Percentiles rank a stretch among this genome's conserved stretches.
These are phyloP conservation scores for Flaveria robusta DNA, from an alignment of 129 eudicot species.

Conservation along the genomic window DNA sequence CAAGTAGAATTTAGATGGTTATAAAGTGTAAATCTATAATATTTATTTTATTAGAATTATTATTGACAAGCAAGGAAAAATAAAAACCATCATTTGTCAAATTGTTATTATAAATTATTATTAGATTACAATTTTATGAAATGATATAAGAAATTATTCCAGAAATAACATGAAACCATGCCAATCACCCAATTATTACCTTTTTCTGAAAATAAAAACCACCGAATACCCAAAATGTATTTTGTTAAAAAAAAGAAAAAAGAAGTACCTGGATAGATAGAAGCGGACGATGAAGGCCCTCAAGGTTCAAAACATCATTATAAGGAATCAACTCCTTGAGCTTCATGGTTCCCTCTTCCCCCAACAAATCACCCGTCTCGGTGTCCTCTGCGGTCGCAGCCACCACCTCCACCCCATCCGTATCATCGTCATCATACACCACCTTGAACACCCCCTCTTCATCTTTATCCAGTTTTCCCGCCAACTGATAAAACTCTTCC, in stretches of 20 bases:
- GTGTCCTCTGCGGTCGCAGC: constrained; percentile 56
- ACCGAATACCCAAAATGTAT: too few species aligned
- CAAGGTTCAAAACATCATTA: constrained; percentile 69
- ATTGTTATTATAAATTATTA: too few species aligned
- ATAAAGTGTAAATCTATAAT: too few species aligned
- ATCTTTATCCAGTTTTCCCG: constrained; percentile 82
- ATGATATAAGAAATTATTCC: not conserved
- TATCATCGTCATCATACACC: constrained; percentile 82
- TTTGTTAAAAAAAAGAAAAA: not conserved
- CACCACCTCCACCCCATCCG: constrained; percentile 82
- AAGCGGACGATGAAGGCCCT: constrained; percentile 85
- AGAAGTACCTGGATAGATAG: constrained; percentile 68
- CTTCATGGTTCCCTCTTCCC: constrained; percentile 56
- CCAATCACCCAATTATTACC: not conserved
- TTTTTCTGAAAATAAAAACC: not conserved
- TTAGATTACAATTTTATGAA: too few species aligned
- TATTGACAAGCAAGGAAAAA: too few species aligned
- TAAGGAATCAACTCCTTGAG: constrained; percentile 82
- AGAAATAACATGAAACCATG: not conserved
- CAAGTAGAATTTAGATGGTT: too few species aligned
- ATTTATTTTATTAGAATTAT: too few species aligned
- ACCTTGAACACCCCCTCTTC: constrained; percentile 95
- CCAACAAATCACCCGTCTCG: constrained; percentile 56
- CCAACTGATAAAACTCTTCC: constrained; percentile 86
- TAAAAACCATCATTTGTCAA: too few species aligned